Evolutionary conservation across 805 yeast genomes (phyloP).

Genomic region (Zygoascus biomembranicola): DNA sequence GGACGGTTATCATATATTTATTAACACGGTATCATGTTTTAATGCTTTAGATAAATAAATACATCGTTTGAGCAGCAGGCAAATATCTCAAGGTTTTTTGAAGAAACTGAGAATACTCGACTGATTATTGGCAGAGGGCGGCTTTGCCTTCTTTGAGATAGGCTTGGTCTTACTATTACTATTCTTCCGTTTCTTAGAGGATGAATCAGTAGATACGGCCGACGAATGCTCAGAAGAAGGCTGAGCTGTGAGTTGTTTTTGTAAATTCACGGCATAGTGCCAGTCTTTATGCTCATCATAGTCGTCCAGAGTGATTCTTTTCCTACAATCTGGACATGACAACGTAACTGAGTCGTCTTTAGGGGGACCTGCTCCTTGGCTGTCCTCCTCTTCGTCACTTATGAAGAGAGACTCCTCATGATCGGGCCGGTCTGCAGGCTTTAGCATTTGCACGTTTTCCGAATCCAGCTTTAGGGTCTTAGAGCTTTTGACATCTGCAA

Average conservation of each 20-base stretch:
- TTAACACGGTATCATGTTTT: not conserved
- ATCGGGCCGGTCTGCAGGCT: not conserved
- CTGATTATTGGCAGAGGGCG: not conserved
- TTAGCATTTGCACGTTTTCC: not conserved
- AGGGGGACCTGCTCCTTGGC: not conserved
- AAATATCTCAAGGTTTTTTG: not conserved
- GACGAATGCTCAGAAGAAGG: not conserved
- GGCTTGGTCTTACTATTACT: not conserved
- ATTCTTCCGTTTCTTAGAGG: not conserved
- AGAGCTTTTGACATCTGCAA: not conserved
- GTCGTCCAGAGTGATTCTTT: constrained; percentile 10
- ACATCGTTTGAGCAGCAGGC: no score
- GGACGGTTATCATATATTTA: not conserved
- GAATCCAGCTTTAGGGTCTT: not conserved
- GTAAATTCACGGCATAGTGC: constrained; percentile 29
- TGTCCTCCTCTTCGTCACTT: constrained; percentile 6
- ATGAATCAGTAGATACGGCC: not conserved
- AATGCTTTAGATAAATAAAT: no score
- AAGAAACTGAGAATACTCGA: not conserved
- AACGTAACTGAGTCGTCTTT: not conserved
- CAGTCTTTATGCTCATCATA: constrained; percentile 32
- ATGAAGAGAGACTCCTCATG: constrained; percentile 11
- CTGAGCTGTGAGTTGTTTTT: not conserved
- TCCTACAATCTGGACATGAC: constrained; percentile 26
- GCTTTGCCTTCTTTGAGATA: not conserved